These are phyloP conservation scores for Sideroxylon spinosum DNA, from an alignment of 179 eudicot genomes.

Conservation along the genomic window DNA sequence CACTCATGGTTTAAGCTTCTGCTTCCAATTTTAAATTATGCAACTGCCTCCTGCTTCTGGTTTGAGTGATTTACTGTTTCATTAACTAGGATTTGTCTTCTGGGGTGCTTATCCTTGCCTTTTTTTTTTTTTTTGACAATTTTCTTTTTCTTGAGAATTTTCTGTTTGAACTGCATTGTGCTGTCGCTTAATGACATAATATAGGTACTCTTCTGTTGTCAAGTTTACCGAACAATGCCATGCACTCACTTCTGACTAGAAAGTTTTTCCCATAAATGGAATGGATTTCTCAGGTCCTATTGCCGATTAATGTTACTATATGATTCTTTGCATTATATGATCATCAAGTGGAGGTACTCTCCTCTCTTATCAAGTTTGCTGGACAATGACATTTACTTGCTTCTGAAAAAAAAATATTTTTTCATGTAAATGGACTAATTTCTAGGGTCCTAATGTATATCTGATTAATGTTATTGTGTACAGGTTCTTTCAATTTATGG, in stretches of 20 bases:
- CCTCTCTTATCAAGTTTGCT: background rate
- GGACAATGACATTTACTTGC: background rate
- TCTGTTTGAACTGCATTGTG: background rate
- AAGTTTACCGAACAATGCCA: slow-evolving; percentile 5
- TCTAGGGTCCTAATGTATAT: too few species aligned
- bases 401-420: background rate
- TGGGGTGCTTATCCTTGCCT: background rate
- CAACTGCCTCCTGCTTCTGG: background rate
- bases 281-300: slow-evolving; percentile 13
- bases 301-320: slow-evolving; percentile 7
- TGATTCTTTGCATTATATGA: background rate
- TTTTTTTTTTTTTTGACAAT: background rate
- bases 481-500: too few species aligned
- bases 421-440: too few species aligned
- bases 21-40: background rate
- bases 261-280: slow-evolving; percentile 14
- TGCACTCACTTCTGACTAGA: background rate
- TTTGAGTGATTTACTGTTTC: background rate
- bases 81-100: background rate
- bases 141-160: background rate
- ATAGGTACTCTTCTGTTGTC: too few species aligned
- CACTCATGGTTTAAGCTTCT: background rate
- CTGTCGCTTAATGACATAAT: background rate
- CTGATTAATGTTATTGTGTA: too few species aligned
- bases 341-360: background rate